A percentile compares a stretch with the other conserved stretches of the same genome.
phyloP scores from a whole-genome alignment of 805 yeast species.

The Teunomyces cretensis region DNA sequence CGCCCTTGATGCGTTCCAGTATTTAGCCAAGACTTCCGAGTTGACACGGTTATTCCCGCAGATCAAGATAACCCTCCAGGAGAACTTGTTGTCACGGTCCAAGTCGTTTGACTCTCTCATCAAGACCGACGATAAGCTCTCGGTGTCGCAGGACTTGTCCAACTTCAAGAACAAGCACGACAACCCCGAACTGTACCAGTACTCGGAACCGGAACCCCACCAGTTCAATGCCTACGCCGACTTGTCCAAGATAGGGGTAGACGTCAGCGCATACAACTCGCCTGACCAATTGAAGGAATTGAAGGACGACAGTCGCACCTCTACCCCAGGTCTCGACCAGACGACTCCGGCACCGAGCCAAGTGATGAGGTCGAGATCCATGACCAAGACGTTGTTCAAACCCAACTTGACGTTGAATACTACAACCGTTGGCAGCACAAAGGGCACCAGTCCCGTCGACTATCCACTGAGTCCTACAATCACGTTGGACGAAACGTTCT shows the following conservation, averaged over 20 bases:
- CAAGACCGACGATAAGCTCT: constrained; percentile 17
- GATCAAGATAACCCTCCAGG: constrained; percentile 35
- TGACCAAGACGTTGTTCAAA: constrained; percentile 37
- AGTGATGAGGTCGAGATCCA: constrained; percentile 22
- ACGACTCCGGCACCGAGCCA: neutral
- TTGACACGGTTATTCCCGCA: constrained; percentile 10
- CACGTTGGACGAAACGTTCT: constrained; percentile 37
- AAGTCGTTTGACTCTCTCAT: constrained; percentile 23
- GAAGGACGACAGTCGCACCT: constrained; percentile 6
- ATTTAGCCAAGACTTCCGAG: constrained; percentile 14
- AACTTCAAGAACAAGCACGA: constrained; percentile 24
- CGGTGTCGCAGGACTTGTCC: constrained; percentile 20
- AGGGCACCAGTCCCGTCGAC: neutral
- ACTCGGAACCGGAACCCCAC: constrained; percentile 37
- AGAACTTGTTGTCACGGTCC: constrained; percentile 35
- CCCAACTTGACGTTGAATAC: constrained; percentile 28
- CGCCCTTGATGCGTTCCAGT: constrained; percentile 25
- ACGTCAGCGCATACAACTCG: constrained; percentile 22
- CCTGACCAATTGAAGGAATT: constrained; percentile 23
- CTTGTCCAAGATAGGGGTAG: constrained; percentile 32
- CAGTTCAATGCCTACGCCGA: constrained; percentile 27
- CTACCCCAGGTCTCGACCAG: neutral
- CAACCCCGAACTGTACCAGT: constrained; percentile 12
- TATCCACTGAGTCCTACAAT: constrained; percentile 33
- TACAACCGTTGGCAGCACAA: neutral